A percentile compares a stretch with the other conserved stretches of the same genome.
These are phyloP conservation scores for Waltiozyma sp. DNA, from an alignment of 1,139 yeast species.

Conservation along the genomic window DNA sequence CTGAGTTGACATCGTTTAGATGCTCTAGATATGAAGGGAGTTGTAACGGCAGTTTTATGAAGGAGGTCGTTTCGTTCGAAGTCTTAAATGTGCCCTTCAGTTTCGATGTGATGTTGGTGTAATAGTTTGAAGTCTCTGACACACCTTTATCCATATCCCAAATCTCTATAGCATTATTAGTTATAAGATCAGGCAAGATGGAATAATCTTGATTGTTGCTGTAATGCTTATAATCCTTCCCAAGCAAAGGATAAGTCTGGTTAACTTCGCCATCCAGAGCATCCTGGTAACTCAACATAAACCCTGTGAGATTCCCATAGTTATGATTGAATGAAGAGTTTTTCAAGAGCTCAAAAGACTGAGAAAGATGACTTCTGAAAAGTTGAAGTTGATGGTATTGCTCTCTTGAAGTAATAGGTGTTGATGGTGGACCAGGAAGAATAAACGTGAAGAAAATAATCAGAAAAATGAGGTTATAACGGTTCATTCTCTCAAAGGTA, in stretches of 20 bases:
- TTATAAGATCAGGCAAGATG: conserved; percentile 50
- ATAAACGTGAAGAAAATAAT: conserved; percentile 20
- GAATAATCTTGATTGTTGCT: conserved; percentile 41
- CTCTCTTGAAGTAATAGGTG: conserved; percentile 24
- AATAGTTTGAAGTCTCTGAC: conserved; percentile 22
- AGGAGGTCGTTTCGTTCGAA: conserved; percentile 6
- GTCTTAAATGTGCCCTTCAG: conserved; percentile 34
- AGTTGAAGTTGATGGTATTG: conserved; percentile 17
- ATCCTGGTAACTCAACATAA: conserved; percentile 51
- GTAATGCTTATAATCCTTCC: conserved; percentile 36
- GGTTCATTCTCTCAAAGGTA: conserved; percentile 7
- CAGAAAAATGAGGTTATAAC: conserved; percentile 15
- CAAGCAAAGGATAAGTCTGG: conserved; percentile 50
- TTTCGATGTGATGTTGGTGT: conserved; percentile 41
- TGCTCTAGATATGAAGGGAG: conserved; percentile 36
- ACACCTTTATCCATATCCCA: conserved; percentile 34
- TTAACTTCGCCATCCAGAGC: conserved; percentile 29
- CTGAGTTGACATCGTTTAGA: conserved; percentile 17
- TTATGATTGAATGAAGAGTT: conserved; percentile 39
- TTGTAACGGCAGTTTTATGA: conserved; percentile 22
- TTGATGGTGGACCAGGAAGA: conserved; percentile 26
- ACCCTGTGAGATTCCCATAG: conserved; percentile 68
- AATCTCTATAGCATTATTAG: conserved; percentile 31
- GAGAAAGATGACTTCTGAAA: conserved; percentile 24
- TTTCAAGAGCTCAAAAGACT: conserved; percentile 25